phyloP scores from a whole-genome alignment of 345 rosid species.

The Aethionema arabicum region DNA sequence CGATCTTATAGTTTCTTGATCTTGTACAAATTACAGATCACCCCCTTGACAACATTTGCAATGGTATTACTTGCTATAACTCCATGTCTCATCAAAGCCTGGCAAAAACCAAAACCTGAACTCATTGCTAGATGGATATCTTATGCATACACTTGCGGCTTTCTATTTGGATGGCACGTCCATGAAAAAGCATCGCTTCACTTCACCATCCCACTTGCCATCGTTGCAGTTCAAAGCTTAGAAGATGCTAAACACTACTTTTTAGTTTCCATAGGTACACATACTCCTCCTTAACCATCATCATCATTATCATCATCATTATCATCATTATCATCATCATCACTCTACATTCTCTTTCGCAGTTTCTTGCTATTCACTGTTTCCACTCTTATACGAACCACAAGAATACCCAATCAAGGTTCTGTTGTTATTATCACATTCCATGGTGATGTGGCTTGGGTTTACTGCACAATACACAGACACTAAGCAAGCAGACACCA shows the following conservation, averaged over 20 bases:
- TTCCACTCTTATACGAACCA: conserved; percentile 74
- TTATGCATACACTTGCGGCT: conserved; percentile 85
- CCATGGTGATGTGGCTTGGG: conserved; percentile 53
- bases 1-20: background rate
- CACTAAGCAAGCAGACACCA: conserved; percentile 15
- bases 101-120: conserved; percentile 63
- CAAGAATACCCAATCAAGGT: conserved; percentile 91
- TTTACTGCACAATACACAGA: conserved; percentile 44
- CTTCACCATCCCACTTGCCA: conserved; percentile 75
- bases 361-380: conserved; percentile 82
- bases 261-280: conserved; percentile 69
- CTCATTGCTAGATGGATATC: conserved; percentile 67
- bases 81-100: conserved; percentile 76
- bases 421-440: conserved; percentile 55
- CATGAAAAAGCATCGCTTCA: conserved; percentile 98
- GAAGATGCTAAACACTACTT: conserved; percentile 91
- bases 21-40: conserved; percentile 50
- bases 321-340: background rate
- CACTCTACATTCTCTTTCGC: conserved; percentile 34
- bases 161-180: conserved; percentile 96
- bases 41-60: conserved; percentile 64
- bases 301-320: background rate
- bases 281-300: conserved; percentile 1
- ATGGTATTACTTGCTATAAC: conserved; percentile 69
- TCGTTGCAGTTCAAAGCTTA: conserved; percentile 64